phyloP scores from a whole-genome alignment of 345 rosid species.

The Lumnitzera littorea region DNA sequence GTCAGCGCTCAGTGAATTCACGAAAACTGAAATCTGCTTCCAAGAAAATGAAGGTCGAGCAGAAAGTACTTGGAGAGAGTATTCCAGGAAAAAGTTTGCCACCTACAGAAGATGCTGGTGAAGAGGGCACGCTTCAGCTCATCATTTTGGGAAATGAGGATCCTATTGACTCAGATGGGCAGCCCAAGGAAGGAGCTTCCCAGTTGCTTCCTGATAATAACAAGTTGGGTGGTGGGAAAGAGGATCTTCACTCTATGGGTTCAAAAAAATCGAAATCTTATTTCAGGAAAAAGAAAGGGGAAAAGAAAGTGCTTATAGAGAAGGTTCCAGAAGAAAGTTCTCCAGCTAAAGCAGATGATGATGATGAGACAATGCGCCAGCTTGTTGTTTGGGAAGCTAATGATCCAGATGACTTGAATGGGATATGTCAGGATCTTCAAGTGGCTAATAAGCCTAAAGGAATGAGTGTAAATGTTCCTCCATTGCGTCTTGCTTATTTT shows the following conservation, averaged over 20 bases:
- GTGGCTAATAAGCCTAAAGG: slow-evolving; percentile 11
- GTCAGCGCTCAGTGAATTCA: background rate
- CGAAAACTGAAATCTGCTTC: slow-evolving; percentile 13
- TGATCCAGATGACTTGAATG: slow-evolving; percentile 11
- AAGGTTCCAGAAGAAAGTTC: slow-evolving; percentile 10
- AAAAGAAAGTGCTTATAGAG: slow-evolving; percentile 16
- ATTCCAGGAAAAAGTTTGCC: background rate
- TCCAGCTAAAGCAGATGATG: slow-evolving; percentile 2
- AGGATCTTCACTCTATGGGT: slow-evolving; percentile 1
- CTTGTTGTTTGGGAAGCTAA: slow-evolving; percentile 9
- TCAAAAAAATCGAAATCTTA: too few species aligned
- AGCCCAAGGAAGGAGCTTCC: background rate
- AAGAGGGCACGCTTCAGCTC: slow-evolving; percentile 5
- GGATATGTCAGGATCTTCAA: slow-evolving; percentile 7
- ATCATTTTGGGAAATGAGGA: slow-evolving; percentile 10
- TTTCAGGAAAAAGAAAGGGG: slow-evolving; percentile 5
- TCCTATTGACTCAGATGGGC: slow-evolving; percentile 11
- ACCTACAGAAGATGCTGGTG: slow-evolving; percentile 3
- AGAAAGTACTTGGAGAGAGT: slow-evolving; percentile 6
- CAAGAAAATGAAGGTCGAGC: slow-evolving; percentile 10
- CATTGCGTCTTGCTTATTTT: slow-evolving; percentile 24
- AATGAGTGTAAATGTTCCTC: slow-evolving; percentile 42
- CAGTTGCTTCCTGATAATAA: too few species aligned
- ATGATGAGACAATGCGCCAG: slow-evolving; percentile 6
- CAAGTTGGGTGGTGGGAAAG: background rate